Evolutionary conservation across 1,139 yeast genomes (phyloP).

Genomic region (Pichia cactophila): DNA sequence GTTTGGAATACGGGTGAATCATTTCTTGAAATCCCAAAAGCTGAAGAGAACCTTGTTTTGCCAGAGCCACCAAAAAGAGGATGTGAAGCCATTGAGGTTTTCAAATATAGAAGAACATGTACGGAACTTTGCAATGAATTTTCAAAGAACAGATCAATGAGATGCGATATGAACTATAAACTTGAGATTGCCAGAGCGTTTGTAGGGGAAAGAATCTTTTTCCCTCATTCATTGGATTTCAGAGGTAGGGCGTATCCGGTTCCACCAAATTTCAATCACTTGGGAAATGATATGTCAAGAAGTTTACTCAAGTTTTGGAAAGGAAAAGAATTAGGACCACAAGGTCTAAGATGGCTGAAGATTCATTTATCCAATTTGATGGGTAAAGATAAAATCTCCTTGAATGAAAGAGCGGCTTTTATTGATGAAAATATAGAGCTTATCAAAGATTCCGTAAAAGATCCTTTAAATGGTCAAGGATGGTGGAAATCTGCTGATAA

Average conservation of each 20-base stretch:
- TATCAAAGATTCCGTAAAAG: constrained; percentile 56
- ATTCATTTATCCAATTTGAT: constrained; percentile 82
- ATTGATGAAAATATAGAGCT: constrained; percentile 62
- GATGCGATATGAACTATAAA: constrained; percentile 92
- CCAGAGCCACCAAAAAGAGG: constrained; percentile 61
- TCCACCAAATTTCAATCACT: constrained; percentile 60
- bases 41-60: constrained; percentile 43
- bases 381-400: constrained; percentile 80
- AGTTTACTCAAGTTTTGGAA: constrained; percentile 84
- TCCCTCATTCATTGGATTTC: constrained; percentile 92
- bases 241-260: constrained; percentile 96
- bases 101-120: constrained; percentile 60
- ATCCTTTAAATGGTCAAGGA: constrained; percentile 52
- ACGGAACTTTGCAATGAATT: constrained; percentile 52
- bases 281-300: constrained; percentile 88
- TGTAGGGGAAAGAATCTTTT: constrained; percentile 78
- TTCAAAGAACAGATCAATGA: constrained; percentile 66
- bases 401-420: constrained; percentile 66
- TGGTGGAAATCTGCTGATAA: constrained; percentile 90
- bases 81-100: constrained; percentile 64
- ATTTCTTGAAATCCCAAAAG: constrained; percentile 75
- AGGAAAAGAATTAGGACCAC: constrained; percentile 67
- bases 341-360: constrained; percentile 81
- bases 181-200: constrained; percentile 93
- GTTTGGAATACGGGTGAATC: constrained; percentile 84